Conservation (phyloP, 768 basidiomycete species). For the Cytidiella melzeri region DNA sequence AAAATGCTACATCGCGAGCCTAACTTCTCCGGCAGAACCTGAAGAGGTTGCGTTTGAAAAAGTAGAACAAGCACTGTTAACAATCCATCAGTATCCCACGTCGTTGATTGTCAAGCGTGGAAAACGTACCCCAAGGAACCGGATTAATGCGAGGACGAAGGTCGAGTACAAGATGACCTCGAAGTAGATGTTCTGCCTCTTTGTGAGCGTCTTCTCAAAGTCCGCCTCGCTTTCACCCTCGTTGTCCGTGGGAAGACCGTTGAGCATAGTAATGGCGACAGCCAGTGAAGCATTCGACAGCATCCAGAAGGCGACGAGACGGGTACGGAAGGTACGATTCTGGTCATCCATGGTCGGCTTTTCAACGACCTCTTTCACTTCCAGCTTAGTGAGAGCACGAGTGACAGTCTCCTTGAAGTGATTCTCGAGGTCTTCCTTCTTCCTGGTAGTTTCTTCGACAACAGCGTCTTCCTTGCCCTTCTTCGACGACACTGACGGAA, state of each 20-base stretch:
- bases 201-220: slow-evolving; percentile 27
- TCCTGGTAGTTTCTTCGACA: slow-evolving; percentile 79
- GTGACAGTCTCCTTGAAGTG: slow-evolving; percentile 90
- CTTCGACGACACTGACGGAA: slow-evolving; percentile 84
- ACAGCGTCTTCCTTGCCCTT: slow-evolving; percentile 69
- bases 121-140: slow-evolving; percentile 67
- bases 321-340: slow-evolving; percentile 91
- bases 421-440: slow-evolving; percentile 85
- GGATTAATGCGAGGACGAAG: slow-evolving; percentile 62
- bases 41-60: slow-evolving; percentile 79
- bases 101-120: background rate
- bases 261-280: slow-evolving; percentile 70
- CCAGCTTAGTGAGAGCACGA: slow-evolving; percentile 74
- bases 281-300: slow-evolving; percentile 63
- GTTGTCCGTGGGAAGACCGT: slow-evolving; percentile 44
- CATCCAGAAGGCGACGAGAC: slow-evolving; percentile 82
- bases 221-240: slow-evolving; percentile 31
- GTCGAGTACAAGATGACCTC: slow-evolving; percentile 76
- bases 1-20: slow-evolving; percentile 9
- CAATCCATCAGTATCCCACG: slow-evolving; percentile 1
- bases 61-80: slow-evolving; percentile 71
- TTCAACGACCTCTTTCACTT: slow-evolving; percentile 58
- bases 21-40: slow-evolving; percentile 73
- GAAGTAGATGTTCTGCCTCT: slow-evolving; percentile 62
- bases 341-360: slow-evolving; percentile 84